Percentiles rank a stretch among this genome's conserved stretches.
Evolutionary conservation across 176 grass and related monocot species (phyloP).

Genomic region (Eragrostis nindensis): DNA sequence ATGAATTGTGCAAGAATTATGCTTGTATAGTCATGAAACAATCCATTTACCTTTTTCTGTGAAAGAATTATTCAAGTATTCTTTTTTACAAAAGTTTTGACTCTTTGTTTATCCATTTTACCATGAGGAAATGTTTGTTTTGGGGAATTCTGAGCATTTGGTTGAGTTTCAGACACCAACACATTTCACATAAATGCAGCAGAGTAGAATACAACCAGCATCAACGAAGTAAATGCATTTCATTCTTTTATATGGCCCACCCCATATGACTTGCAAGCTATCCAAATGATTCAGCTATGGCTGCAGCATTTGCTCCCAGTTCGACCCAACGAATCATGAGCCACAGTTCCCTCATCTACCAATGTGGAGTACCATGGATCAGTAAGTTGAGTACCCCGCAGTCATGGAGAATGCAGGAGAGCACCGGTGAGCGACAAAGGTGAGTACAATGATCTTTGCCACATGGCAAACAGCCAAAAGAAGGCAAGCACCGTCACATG

Average conservation of each 20-base stretch:
- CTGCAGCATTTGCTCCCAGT: not conserved
- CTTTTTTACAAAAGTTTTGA: not conserved
- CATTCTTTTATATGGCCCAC: not conserved
- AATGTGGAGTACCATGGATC: no score
- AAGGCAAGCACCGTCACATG: no score
- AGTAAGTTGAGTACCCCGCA: not conserved
- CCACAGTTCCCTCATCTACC: not conserved
- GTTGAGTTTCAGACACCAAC: slow-evolving; percentile 3
- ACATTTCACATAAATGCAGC: not conserved
- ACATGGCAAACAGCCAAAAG: no score
- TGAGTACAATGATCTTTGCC: no score
- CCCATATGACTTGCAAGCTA: not conserved
- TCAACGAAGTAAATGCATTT: not conserved
- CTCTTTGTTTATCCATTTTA: slow-evolving; percentile 5
- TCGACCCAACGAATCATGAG: not conserved
- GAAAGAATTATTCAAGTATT: slow-evolving; percentile 13
- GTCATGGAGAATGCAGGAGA: not conserved
- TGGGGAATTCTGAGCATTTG: slow-evolving; percentile 17
- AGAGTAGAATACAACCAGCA: not conserved
- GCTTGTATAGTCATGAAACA: slow-evolving; percentile 2
- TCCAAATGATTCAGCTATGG: slow-evolving; percentile 4
- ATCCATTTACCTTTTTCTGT: slow-evolving; percentile 23
- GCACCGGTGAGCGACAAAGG: not conserved
- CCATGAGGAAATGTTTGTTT: not conserved
- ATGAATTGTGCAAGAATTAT: not conserved